phyloP scores from a whole-genome alignment of 2,329 filamentous ascomycete genomes.

The Akanthomyces uredinophilus region DNA sequence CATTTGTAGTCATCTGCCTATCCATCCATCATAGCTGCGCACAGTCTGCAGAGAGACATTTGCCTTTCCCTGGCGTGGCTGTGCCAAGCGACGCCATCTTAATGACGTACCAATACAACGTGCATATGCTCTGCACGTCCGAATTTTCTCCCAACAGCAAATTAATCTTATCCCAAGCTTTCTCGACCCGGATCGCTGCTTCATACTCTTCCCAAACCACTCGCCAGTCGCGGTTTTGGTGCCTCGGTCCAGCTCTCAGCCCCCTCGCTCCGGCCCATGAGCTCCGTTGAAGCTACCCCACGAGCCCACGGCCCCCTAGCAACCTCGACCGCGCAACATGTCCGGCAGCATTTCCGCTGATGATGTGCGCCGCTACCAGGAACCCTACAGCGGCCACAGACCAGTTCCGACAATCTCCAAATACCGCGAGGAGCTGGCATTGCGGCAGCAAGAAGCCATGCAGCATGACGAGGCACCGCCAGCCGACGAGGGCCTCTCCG shows the following conservation, averaged over 20 bases:
- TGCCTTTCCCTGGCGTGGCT: slow-evolving; percentile 5
- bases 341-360: slow-evolving; percentile 33
- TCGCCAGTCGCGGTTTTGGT: not conserved
- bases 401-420: slow-evolving; percentile 45
- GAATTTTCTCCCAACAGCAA: not conserved
- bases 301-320: not conserved
- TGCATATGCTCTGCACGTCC: not conserved
- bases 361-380: slow-evolving; percentile 32
- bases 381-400: slow-evolving; percentile 38
- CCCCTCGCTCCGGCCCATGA: slow-evolving; percentile 4
- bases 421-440: slow-evolving; percentile 42
- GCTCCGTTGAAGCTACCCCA: slow-evolving; percentile 10
- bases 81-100: slow-evolving; percentile 13
- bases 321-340: slow-evolving; percentile 23
- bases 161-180: not conserved
- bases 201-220: not conserved
- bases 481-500: slow-evolving; percentile 25
- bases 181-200: not conserved
- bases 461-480: slow-evolving; percentile 24
- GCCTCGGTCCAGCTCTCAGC: not conserved
- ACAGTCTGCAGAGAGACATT: not conserved
- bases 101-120: slow-evolving; percentile 11
- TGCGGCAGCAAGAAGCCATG: slow-evolving; percentile 37
- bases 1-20: too few relatives aligned
- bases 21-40: not conserved